Base-by-base conservation (phyloP, 2,329 filamentous ascomycete genomes). In the Aspergillus arachidicola region DNA sequence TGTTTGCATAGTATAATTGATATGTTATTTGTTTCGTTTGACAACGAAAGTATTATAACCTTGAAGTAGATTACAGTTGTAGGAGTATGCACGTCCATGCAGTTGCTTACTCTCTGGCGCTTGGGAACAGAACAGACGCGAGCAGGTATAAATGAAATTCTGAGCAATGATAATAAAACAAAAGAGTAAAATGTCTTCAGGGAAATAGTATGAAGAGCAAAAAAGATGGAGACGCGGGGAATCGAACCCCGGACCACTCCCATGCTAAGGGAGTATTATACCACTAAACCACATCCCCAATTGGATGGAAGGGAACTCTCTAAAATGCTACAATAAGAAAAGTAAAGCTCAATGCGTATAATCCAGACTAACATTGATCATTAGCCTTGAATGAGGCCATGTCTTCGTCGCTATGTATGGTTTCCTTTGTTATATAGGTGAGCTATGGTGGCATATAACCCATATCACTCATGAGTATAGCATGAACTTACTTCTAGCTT, bases 201-300 rank as follows among this genome's bases (percentile, higher is more conserved):
- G 6, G 10, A 12, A 1, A 3, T 4, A 3, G 19, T 3, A 51
- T 9, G 6, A 32, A 9, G 2, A 3, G 19, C n/a, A 10, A 38
- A 38, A 55, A n/a, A 55, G 3, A 55, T 55, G 51, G 51, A 55
- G 51, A 55, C 36, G 51, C 51, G 51, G 51, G 51, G 51, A 55
- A 55, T 55, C 36, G 51, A 55, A 55, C 51, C 51, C 51, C 51
- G 51, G 51, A 55, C 51, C 51, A 38, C 36, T 55, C 51, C 38
- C 51, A 55, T 55, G 51, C 51, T 55, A 55, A 55, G 51, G 32
- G 51, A 55, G 36, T 21, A 38, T 55, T 55, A 55, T 55, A 55
- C 51, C 51, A 55, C 51, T 55, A 55, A 55, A 55, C 51, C 51
- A 55, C 51, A 55, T 55, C 51, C 51, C 51, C 51, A 55, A 54